These are phyloP conservation scores for Microbotryum scabiosae DNA, from an alignment of 1,284 basidiomycete species.

Conservation along the genomic window DNA sequence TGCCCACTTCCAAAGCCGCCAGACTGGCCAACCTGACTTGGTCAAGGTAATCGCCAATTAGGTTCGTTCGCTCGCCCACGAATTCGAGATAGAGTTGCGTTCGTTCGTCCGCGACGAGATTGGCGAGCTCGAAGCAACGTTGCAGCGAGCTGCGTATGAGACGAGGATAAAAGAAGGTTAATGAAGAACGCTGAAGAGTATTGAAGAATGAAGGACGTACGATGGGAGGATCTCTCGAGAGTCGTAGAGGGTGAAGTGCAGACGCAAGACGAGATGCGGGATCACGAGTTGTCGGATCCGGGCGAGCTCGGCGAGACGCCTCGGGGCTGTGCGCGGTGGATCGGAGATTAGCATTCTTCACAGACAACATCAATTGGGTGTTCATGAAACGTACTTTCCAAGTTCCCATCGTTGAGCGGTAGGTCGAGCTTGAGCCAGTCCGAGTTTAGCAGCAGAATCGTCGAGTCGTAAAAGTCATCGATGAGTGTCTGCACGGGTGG, in stretches of 20 bases:
- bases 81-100: constrained; percentile 85
- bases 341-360: not conserved
- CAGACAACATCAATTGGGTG: not conserved
- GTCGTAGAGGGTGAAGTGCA: constrained; percentile 65
- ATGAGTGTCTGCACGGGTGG: constrained; percentile 33
- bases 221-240: constrained; percentile 58
- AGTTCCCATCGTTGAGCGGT: constrained; percentile 3
- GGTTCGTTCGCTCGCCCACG: constrained; percentile 41
- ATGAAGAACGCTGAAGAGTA: not conserved
- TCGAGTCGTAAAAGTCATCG: constrained; percentile 40
- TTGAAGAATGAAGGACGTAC: constrained; percentile 49
- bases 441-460: constrained; percentile 43
- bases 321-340: constrained; percentile 44
- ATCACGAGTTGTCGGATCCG: constrained; percentile 81
- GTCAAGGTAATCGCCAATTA: constrained; percentile 61
- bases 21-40: constrained; percentile 62
- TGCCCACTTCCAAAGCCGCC: constrained; percentile 59
- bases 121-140: constrained; percentile 64
- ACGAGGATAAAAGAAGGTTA: not conserved
- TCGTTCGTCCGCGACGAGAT: constrained; percentile 78
- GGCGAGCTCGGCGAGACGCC: constrained; percentile 58
- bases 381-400: constrained; percentile 1
- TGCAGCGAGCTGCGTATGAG: constrained; percentile 60
- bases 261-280: constrained; percentile 78
- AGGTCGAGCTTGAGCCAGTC: constrained; percentile 46